Conservation (phyloP, 257 asterid species). For the Plantago elongata region DNA sequence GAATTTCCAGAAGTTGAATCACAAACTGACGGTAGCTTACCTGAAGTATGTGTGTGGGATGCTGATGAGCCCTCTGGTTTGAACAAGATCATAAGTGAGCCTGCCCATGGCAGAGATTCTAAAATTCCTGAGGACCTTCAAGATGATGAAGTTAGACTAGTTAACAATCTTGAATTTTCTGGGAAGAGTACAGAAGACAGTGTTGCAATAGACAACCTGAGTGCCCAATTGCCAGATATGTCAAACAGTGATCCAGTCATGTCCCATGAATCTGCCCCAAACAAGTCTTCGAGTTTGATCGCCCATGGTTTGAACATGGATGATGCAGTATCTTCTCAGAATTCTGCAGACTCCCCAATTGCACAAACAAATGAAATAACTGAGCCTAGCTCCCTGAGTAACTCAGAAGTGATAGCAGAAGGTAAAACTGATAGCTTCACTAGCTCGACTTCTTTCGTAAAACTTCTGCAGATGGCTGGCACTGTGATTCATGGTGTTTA, state of each 20-base stretch:
- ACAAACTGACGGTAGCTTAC: conserved; percentile 28
- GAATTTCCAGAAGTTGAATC: conserved; percentile 36
- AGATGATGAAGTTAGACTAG: conserved; percentile 31
- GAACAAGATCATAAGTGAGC: conserved; percentile 34
- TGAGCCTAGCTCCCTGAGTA: conserved; percentile 41
- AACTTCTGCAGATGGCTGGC: conserved; percentile 55
- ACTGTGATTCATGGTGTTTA: conserved; percentile 36
- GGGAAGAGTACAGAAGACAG: conserved; percentile 10
- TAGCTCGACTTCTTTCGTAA: conserved; percentile 38
- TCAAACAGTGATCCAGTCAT: conserved; percentile 31
- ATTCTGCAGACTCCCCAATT: conserved; percentile 43
- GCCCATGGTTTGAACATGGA: conserved; percentile 49
- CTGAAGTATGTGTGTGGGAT: conserved; percentile 37
- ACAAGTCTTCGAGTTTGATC: conserved; percentile 26
- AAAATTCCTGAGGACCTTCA: conserved; percentile 30
- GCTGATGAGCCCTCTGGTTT: conserved; percentile 37
- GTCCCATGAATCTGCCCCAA: conserved; percentile 34
- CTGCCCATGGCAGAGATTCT: conserved; percentile 14
- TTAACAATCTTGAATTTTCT: conserved; percentile 21
- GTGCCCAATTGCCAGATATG: conserved; percentile 31
- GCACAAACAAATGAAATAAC: conserved; percentile 42
- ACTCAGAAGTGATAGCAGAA: conserved; percentile 33
- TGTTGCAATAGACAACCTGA: conserved; percentile 26
- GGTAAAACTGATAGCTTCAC: conserved; percentile 30
- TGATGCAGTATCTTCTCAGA: conserved; percentile 62